phyloP scores from a whole-genome alignment of 73 alveolate genomes.

The Paramecium caudatum region DNA sequence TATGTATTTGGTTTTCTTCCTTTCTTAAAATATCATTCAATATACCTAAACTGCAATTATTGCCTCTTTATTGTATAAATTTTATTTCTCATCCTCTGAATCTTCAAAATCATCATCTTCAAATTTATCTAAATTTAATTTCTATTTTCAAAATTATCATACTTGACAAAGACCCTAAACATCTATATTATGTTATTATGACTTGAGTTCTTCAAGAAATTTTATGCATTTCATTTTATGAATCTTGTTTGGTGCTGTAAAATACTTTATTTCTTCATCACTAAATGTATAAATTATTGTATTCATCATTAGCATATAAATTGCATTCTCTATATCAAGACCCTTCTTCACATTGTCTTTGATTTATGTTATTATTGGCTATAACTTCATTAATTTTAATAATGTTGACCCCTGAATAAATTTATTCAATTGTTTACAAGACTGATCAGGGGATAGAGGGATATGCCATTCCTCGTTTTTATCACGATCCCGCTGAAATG shows the following conservation, averaged over 20 bases:
- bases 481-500: constrained; percentile 47
- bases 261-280: neutral
- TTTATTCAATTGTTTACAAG: neutral
- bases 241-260: neutral
- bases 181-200: no score
- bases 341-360: constrained; percentile 7
- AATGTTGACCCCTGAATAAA: constrained; percentile 33
- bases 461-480: constrained; percentile 36
- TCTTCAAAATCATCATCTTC: constrained; percentile 27
- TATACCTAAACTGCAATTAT: neutral
- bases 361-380: neutral
- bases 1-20: constrained; percentile 31
- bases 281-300: neutral
- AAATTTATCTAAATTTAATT: neutral
- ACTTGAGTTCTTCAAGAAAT: neutral
- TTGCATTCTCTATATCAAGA: neutral
- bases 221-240: neutral
- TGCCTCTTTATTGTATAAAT: constrained; percentile 1
- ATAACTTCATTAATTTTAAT: constrained; percentile 23
- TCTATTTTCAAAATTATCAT: neutral
- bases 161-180: no score
- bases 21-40: neutral
- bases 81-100: constrained; percentile 11
- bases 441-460: constrained; percentile 11
- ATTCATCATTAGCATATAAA: constrained; percentile 17